Conservation (phyloP, 1,139 yeast genomes). For the Hanseniaspora sp. region DNA sequence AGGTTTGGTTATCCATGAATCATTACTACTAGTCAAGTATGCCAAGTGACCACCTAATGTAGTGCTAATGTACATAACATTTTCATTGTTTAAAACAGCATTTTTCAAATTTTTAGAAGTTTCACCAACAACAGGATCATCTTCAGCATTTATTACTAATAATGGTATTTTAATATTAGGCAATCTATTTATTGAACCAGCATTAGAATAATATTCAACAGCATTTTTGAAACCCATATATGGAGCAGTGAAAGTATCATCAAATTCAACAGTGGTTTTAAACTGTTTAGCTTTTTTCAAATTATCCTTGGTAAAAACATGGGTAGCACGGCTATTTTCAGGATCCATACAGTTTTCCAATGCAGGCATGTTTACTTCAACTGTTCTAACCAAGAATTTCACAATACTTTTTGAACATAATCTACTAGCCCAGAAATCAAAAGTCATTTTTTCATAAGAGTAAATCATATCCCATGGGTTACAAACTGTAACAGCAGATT, state of each 20-base stretch:
- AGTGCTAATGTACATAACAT: constrained; percentile 53
- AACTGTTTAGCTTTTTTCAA: constrained; percentile 30
- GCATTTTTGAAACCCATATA: constrained; percentile 63
- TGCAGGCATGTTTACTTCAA: constrained; percentile 50
- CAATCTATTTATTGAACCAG: constrained; percentile 51
- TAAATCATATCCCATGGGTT: constrained; percentile 77
- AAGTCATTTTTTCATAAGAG: constrained; percentile 42
- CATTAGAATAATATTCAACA: constrained; percentile 59
- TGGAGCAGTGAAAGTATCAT: constrained; percentile 59
- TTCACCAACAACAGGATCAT: constrained; percentile 73
- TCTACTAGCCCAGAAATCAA: constrained; percentile 48
- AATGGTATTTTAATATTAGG: constrained; percentile 53
- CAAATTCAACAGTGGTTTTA: constrained; percentile 48
- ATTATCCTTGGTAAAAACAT: constrained; percentile 30
- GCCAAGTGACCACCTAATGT: constrained; percentile 82
- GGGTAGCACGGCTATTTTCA: constrained; percentile 30
- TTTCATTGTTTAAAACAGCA: constrained; percentile 60
- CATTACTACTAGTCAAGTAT: constrained; percentile 45
- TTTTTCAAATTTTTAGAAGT: constrained; percentile 48
- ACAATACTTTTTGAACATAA: constrained; percentile 61
- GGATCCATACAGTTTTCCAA: constrained; percentile 31
- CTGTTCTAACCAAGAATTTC: constrained; percentile 48
- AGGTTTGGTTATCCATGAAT: constrained; percentile 64
- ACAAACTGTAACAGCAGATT: constrained; percentile 59
- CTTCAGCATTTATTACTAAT: constrained; percentile 56